Conservation (phyloP, 257 asterid genomes). For the Verbascum thapsus region DNA sequence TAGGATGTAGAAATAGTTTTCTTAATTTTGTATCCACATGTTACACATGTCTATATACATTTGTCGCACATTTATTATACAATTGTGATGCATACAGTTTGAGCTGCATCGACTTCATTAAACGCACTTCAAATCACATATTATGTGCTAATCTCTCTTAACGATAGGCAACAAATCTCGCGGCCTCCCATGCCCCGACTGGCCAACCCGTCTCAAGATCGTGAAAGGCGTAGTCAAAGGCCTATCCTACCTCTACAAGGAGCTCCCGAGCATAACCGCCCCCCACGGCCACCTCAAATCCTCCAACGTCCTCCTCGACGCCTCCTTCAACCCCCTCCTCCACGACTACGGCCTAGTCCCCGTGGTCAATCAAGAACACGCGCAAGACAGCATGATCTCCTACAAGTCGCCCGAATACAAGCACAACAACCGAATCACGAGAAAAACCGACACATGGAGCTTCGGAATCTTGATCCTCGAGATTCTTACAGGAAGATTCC, state of each 20-base stretch:
- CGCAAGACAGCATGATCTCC: slow-evolving; percentile 72
- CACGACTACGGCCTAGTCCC: slow-evolving; percentile 84
- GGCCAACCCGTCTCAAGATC: slow-evolving; percentile 75
- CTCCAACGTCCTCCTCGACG: slow-evolving; percentile 76
- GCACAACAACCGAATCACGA: slow-evolving; percentile 55
- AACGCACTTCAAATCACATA: too few species aligned
- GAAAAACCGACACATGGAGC: slow-evolving; percentile 86
- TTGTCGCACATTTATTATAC: too few species aligned
- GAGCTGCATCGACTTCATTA: too few species aligned
- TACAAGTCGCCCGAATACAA: slow-evolving; percentile 82
- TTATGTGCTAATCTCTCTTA: neutral
- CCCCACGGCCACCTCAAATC: slow-evolving; percentile 95
- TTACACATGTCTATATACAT: too few species aligned
- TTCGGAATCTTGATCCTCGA: slow-evolving; percentile 81
- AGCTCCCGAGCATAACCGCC: slow-evolving; percentile 79
- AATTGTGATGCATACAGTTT: too few species aligned
- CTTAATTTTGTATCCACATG: too few species aligned
- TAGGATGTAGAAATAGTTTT: too few species aligned
- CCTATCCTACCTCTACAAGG: slow-evolving; percentile 61
- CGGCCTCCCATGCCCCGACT: slow-evolving; percentile 50
- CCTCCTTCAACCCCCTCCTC: slow-evolving; percentile 53
- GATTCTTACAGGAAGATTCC: slow-evolving; percentile 64
- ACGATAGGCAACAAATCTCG: slow-evolving; percentile 56
- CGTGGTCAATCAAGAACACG: slow-evolving; percentile 73
- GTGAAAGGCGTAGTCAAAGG: slow-evolving; percentile 78